These are phyloP conservation scores for Yamadazyma blattariae DNA, from an alignment of 1,139 yeast genomes.

Conservation along the genomic window DNA sequence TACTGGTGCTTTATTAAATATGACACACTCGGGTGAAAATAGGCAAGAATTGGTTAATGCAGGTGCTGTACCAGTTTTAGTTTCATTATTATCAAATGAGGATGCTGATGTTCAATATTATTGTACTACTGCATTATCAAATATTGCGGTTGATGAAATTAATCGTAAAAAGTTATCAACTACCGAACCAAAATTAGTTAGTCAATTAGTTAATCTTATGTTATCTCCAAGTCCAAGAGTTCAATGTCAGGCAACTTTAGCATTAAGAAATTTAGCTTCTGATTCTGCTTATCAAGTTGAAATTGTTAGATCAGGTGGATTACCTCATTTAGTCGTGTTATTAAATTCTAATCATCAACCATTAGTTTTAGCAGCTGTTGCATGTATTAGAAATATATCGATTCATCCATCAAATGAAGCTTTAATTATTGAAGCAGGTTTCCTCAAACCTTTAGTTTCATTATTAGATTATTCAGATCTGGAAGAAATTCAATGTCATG, in stretches of 20 bases:
- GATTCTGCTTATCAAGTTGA: slow-evolving; percentile 93
- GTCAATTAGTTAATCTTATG: slow-evolving; percentile 87
- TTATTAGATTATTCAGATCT: slow-evolving; percentile 82
- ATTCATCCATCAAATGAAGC: slow-evolving; percentile 97
- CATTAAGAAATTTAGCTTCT: slow-evolving; percentile 90
- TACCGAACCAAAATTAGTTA: slow-evolving; percentile 91
- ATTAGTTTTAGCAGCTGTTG: slow-evolving; percentile 91
- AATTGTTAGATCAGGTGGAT: slow-evolving; percentile 92
- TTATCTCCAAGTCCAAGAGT: slow-evolving; percentile 90
- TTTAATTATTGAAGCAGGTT: slow-evolving; percentile 92
- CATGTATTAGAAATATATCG: slow-evolving; percentile 94
- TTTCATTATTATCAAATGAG: slow-evolving; percentile 77
- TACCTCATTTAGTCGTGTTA: slow-evolving; percentile 85
- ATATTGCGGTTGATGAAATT: slow-evolving; percentile 92
- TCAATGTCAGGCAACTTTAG: slow-evolving; percentile 97
- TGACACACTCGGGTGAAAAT: slow-evolving; percentile 97
- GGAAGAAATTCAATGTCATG: slow-evolving; percentile 97
- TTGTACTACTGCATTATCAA: slow-evolving; percentile 95
- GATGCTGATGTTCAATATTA: slow-evolving; percentile 98
- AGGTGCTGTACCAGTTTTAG: slow-evolving; percentile 96
- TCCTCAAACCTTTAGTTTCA: slow-evolving; percentile 83
- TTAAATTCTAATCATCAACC: slow-evolving; percentile 91
- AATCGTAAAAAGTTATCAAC: slow-evolving; percentile 86
- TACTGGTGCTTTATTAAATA: slow-evolving; percentile 93
- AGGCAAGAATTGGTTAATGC: slow-evolving; percentile 96